Base-by-base conservation (phyloP, 805 yeast genomes). In the Ogataea angusta region DNA sequence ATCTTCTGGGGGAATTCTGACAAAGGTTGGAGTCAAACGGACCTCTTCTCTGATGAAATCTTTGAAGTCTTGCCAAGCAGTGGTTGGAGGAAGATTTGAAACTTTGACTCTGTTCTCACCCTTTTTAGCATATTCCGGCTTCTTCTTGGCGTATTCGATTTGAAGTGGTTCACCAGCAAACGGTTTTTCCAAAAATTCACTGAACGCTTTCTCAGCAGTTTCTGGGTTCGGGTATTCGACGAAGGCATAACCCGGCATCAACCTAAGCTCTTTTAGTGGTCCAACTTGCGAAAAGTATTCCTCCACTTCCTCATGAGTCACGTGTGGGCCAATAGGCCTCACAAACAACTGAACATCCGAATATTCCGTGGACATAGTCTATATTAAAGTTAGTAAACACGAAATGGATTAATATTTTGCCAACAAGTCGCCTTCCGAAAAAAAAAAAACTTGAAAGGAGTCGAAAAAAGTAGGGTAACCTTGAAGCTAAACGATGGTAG, bases 11-110 rank as follows among this genome's bases (percentile, higher is more conserved):
- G 74, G 66, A 64, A 73, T 63, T 70, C 72, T 69, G 56, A 73
- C 63, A 68, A 82, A 84, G 24, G 82, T 76, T 43, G 88, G 85
- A 44, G 78, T 75, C 49, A 73, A 63, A 48, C 75, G 69, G 42
- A 76, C 78, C 65, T 78, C 83, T 47, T 84, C 89, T 62, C 95
- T 76, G 51, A 88, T 89, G 60, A 86, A 80, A 69, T 91, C 98
- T 71, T 89, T 85, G 60, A 85, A 75, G 57, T 84, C 91, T 72
- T 85, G 93, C 95, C 95, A 85, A 37, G 87, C 80, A 43, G 85
- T 73, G 48, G 81, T 80, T 53, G 81, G 84, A 53, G 90, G 90
- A 56, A 85, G 70, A 64, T 78, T 78, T 52, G 76, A 65, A 25
- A 85, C 76, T 59, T 80, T 75, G 45, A 82, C 79, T 72, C 93